Percentiles rank a stretch among this genome's conserved stretches.
Evolutionary conservation across 2,329 filamentous ascomycete genomes (phyloP).

Genomic region (Cadophora sp.): DNA sequence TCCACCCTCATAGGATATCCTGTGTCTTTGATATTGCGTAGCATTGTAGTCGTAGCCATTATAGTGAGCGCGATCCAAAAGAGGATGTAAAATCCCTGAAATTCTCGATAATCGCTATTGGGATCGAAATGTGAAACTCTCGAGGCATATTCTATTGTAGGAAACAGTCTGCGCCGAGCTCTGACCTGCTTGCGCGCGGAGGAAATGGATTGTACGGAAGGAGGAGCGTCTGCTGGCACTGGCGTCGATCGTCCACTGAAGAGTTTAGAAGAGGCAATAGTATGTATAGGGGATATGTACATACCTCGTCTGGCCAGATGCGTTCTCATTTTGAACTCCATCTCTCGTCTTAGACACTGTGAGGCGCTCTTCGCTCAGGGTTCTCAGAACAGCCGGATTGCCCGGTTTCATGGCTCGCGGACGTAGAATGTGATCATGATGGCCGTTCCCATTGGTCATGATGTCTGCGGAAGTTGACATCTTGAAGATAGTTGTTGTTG

Average conservation of each 20-base stretch:
- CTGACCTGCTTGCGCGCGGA: conserved; percentile 83
- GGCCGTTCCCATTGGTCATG: conserved; percentile 31
- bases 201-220: conserved; percentile 85
- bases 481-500: conserved; percentile 8
- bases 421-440: conserved; percentile 44
- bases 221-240: conserved; percentile 87
- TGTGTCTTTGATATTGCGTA: conserved; percentile 93
- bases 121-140: conserved; percentile 97
- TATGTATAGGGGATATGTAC: not conserved
- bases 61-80: conserved; percentile 98
- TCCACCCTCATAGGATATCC: conserved; percentile 83
- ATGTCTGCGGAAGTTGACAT: conserved; percentile 44
- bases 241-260: conserved; percentile 82
- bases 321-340: conserved; percentile 32
- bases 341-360: conserved; percentile 24
- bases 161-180: conserved; percentile 84
- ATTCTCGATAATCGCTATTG: conserved; percentile 88
- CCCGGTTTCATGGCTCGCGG: conserved; percentile 40
- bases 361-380: conserved; percentile 38
- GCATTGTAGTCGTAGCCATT: conserved; percentile 94
- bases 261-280: conserved; percentile 23
- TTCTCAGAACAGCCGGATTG: conserved; percentile 40
- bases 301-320: conserved; percentile 43
- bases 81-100: conserved; percentile 95
- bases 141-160: conserved; percentile 88